These are phyloP conservation scores for Hibiscus tridactylites DNA, from an alignment of 345 rosid species.

Conservation along the genomic window DNA sequence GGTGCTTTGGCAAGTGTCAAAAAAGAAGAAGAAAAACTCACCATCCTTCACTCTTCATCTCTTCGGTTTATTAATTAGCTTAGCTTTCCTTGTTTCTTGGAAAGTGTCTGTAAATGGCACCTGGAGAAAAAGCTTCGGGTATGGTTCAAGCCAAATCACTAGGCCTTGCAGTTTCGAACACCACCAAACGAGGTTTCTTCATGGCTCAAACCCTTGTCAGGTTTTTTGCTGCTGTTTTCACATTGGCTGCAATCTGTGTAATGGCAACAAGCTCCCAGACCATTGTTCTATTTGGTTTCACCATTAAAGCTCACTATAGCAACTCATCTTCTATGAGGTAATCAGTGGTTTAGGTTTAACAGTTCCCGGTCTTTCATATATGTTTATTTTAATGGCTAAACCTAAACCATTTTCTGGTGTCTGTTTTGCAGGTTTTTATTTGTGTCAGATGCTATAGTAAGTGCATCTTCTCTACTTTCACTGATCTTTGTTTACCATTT, in stretches of 20 bases:
- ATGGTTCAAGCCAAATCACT: slow-evolving; percentile 9
- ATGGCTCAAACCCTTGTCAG: slow-evolving; percentile 32
- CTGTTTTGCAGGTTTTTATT: slow-evolving; percentile 38
- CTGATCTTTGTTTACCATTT: slow-evolving; percentile 20
- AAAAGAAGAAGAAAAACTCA: too few relatives aligned
- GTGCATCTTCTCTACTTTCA: slow-evolving; percentile 35
- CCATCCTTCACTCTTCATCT: neutral
- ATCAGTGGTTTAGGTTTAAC: neutral
- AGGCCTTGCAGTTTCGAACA: neutral
- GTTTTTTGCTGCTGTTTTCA: slow-evolving; percentile 27
- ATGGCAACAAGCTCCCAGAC: slow-evolving; percentile 29
- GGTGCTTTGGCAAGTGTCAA: neutral
- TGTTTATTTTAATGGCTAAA: neutral
- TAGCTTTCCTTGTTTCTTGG: neutral
- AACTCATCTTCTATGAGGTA: slow-evolving; percentile 41
- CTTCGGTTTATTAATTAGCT: neutral
- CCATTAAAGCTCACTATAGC: slow-evolving; percentile 28
- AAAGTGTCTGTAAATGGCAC: slow-evolving; percentile 4
- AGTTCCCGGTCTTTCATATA: neutral
- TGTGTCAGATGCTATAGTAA: slow-evolving; percentile 26
- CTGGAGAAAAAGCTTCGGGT: neutral
- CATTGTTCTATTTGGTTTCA: slow-evolving; percentile 20
- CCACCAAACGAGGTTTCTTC: slow-evolving; percentile 8
- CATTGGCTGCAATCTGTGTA: slow-evolving; percentile 28
- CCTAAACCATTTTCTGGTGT: neutral